Base-by-base conservation (phyloP, 176 grass and related monocot species). In the bread wheat (Triticum aestivum) region DNA sequence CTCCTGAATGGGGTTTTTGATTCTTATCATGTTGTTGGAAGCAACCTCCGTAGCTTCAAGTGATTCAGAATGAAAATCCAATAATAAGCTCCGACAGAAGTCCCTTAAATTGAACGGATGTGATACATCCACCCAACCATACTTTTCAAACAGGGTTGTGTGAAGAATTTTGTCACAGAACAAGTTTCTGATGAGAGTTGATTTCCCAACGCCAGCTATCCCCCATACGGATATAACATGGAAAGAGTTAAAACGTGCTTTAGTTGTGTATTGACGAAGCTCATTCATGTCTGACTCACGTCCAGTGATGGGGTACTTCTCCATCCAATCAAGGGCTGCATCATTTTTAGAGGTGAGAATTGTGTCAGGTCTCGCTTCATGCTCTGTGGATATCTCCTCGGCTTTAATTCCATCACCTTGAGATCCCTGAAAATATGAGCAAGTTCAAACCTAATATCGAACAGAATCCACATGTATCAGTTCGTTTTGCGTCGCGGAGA, bases 171-270 rank as follows among this genome's bases (percentile, higher is more conserved):
- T 54, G 1, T 66, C 4, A 0, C 69, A 80, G 35, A 33, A 81
- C 5, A 86, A 39, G 2, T 32, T 34, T 35, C 18, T 71, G 0
- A 80, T 2, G 3, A 86, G 77, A 71, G 66, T 2, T 47, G 85
- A 72, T 34, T 86, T 86, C 0, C 85, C 76, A 13, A 62, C 85
- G 0, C 85, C 85, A 47, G 77, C 52, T 9, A 86, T 79, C 0
- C 85, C 85, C 85, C 85, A 86, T 0, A 86, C 65, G 0, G 85
- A 86, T 20, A 86, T 72, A 77, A 86, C 75, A 7, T 61, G 10
- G 0, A 6, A 11, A 42, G 9, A 20, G 1, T 3, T 1, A 3
- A 64, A 17, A 20, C 38, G 82, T 6, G 69, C n/a, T 2, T 0
- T 3, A 0, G 83, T 11, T 67, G 34, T 37, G 4, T 29, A 27